Percentiles rank a stretch among this genome's conserved stretches.
Evolutionary conservation across 257 asterid genomes (phyloP).

Genomic region (Handroanthus guayacan): DNA sequence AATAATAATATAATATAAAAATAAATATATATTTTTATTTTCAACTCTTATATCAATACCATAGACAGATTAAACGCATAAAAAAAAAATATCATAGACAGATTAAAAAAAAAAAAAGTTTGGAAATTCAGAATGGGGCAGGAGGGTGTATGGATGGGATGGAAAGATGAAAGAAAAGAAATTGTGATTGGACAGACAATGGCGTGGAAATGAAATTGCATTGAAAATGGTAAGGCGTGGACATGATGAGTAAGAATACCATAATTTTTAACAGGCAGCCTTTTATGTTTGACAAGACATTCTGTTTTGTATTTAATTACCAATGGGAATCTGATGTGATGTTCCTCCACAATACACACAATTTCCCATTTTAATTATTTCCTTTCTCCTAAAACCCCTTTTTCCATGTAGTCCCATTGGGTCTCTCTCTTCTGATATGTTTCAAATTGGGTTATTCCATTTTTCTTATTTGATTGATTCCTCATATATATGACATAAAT

Average conservation of each 20-base stretch:
- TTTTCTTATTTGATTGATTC: background rate
- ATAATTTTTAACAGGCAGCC: slow-evolving; percentile 7
- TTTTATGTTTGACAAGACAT: slow-evolving; percentile 48
- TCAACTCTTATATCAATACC: too few species aligned
- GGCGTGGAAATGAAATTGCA: too few species aligned
- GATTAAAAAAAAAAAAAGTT: too few species aligned
- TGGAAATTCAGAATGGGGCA: too few species aligned
- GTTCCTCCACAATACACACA: slow-evolving; percentile 18
- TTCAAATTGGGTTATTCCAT: background rate
- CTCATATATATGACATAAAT: background rate
- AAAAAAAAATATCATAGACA: too few species aligned
- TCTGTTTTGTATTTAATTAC: slow-evolving; percentile 21
- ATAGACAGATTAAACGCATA: too few species aligned
- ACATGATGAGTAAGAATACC: too few species aligned
- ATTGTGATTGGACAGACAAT: background rate
- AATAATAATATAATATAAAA: too few species aligned
- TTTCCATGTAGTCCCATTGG: background rate
- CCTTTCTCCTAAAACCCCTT: background rate
- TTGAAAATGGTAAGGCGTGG: too few species aligned
- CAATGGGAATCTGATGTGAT: slow-evolving; percentile 42
- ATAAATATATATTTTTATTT: too few species aligned
- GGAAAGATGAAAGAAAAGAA: background rate
- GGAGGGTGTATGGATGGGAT: background rate
- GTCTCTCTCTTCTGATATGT: background rate
- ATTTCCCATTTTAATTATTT: background rate